These are phyloP conservation scores for Scutellaria baicalensis DNA, from an alignment of 257 asterid species.

Conservation along the genomic window DNA sequence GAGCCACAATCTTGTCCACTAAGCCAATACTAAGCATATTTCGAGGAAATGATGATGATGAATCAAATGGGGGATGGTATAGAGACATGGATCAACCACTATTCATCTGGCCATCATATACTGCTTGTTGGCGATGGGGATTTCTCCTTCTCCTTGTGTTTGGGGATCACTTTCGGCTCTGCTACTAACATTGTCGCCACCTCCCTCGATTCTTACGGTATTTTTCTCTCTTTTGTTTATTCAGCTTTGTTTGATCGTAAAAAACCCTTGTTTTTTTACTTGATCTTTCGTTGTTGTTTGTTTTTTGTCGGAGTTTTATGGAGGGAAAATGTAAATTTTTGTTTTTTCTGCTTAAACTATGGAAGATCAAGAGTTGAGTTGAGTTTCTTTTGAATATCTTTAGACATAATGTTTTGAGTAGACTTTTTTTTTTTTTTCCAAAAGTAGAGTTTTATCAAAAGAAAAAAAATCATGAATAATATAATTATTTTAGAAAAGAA, in stretches of 20 bases:
- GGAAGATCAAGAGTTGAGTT: too few species aligned
- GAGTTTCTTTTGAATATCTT: background rate
- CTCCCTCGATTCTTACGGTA: conserved; percentile 53
- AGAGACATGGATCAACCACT: conserved; percentile 40
- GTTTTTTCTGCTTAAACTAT: too few species aligned
- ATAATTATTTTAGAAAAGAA: too few species aligned
- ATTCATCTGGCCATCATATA: conserved; percentile 39
- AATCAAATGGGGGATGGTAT: background rate
- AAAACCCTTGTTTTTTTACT: background rate
- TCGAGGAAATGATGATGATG: background rate
- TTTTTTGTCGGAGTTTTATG: background rate
- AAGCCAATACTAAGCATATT: background rate
- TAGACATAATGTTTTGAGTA: background rate
- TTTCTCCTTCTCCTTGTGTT: conserved; percentile 42
- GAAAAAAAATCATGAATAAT: too few species aligned
- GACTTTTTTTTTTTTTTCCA: too few species aligned
- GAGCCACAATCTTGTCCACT: too few species aligned
- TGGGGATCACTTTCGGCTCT: conserved; percentile 38
- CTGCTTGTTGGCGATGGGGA: conserved; percentile 68
- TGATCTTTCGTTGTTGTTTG: background rate
- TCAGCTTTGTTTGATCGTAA: too few species aligned
- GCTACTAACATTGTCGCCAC: conserved; percentile 57
- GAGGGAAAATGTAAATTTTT: background rate
- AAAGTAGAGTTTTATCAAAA: too few species aligned
- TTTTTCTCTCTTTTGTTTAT: background rate